Base-by-base conservation (phyloP, 2,329 filamentous ascomycete genomes). In the Colletotrichum truncatum region DNA sequence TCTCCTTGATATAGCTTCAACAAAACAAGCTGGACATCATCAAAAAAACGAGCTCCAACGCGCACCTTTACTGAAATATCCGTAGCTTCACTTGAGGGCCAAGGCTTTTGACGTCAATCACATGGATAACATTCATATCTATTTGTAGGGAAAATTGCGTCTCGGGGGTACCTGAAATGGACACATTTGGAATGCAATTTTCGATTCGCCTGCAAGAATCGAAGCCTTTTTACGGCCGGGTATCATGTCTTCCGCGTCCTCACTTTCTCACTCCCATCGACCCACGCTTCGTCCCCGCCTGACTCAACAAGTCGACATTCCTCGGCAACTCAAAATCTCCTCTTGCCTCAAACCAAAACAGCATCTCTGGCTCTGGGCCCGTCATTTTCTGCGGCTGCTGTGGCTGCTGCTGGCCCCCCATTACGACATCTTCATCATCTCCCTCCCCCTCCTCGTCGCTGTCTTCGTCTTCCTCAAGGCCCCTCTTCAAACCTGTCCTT, bases 401-500 rank as follows among this genome's bases (percentile, higher is more conserved):
- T 34, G 70, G 70, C 64, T 57, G 52, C 60, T 49, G 53, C 4
- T 79, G 78, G 0, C 76, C 58, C 2, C 38, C 49, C 69, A 57
- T 72, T 68, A 46, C 81, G 1, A 79, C 81, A 1, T 80, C 82
- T 0, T 82, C 84, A 6, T 85, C 85, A 0, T 85, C 85, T 0
- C 86, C 86, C 0, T 87, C 86, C 0, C 88, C 88, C 0, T 86
- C 83, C 0, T 89, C 87, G 1, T 89, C 88, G 3, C 86, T 85
- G 0, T 83, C 81, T 1, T 81, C 80, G 1, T 84, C 81, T 21
- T 85, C 82, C 51, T 85, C 83, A 11, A 88, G 71, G 3, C 77
- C 82, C 69, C 87, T 84, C 73, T 77, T 84, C 73, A 96, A 76
- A 0, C 93, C 93, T 0, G 92, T 95, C 36, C 89, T 84, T 46